Conservation (phyloP, 768 basidiomycete species). For the Pulveroboletus sp. region DNA sequence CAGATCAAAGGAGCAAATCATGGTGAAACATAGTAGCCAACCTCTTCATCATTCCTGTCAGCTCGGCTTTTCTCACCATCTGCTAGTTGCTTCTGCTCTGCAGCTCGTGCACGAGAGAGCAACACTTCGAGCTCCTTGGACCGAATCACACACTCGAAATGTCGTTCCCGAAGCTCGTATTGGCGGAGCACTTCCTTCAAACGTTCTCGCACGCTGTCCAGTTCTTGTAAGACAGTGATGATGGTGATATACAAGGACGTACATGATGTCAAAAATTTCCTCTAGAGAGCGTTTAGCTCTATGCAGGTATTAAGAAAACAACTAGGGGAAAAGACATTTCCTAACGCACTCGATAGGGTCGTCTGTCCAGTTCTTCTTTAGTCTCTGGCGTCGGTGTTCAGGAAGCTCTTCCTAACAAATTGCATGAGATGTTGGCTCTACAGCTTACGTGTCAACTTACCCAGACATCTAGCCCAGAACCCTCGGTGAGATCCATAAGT, state of each 20-base stretch:
- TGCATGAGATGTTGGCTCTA: background rate
- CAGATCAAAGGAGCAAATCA: constrained; percentile 3
- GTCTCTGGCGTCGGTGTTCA: constrained; percentile 59
- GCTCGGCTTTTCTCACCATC: constrained; percentile 68
- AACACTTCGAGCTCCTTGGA: constrained; percentile 90
- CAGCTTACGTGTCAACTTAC: constrained; percentile 36
- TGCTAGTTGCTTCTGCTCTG: constrained; percentile 80
- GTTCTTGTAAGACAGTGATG: background rate
- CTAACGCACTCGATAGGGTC: constrained; percentile 64
- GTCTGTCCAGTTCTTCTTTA: constrained; percentile 80
- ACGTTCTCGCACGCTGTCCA: constrained; percentile 69
- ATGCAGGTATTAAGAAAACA: background rate
- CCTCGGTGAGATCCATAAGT: constrained; percentile 83
- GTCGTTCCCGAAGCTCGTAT: constrained; percentile 85
- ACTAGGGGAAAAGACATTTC: background rate
- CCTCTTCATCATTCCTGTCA: constrained; percentile 72
- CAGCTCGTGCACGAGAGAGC: constrained; percentile 79
- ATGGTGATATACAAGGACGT: constrained; percentile 30
- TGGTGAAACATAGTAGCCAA: constrained; percentile 30
- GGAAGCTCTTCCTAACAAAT: constrained; percentile 55
- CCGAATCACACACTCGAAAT: constrained; percentile 88
- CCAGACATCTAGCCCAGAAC: constrained; percentile 55
- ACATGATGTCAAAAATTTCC: constrained; percentile 85
- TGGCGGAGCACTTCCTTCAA: constrained; percentile 83
- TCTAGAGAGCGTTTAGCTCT: constrained; percentile 75